Conservation (phyloP, 1,284 basidiomycete genomes). For the Stygiomarasmius scandens region DNA sequence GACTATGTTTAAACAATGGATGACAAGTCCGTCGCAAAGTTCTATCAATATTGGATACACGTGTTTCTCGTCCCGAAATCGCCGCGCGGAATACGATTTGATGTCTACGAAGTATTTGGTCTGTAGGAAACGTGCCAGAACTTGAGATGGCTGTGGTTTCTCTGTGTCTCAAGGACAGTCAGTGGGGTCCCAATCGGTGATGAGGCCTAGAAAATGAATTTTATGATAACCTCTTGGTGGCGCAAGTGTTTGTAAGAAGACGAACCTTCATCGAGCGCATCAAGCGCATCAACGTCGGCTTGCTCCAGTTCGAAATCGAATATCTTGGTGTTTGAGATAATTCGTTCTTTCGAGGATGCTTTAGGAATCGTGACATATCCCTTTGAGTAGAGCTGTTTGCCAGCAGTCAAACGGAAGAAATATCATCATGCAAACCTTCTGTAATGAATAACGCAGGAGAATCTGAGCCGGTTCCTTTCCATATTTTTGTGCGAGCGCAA, state of each 20-base stretch:
- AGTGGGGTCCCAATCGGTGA: constrained; percentile 59
- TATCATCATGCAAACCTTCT: constrained; percentile 57
- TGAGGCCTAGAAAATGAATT: constrained; percentile 40
- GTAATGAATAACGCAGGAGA: constrained; percentile 76
- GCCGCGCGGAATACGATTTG: too few relatives aligned
- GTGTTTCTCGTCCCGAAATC: too few relatives aligned
- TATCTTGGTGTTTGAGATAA: constrained; percentile 59
- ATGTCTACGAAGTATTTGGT: too few relatives aligned
- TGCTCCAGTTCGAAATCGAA: constrained; percentile 59
- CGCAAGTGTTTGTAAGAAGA: too few relatives aligned
- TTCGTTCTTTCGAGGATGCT: constrained; percentile 54
- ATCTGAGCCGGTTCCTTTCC: constrained; percentile 68
- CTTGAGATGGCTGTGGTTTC: too few relatives aligned
- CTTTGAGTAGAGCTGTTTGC: constrained; percentile 27
- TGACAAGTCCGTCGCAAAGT: too few relatives aligned
- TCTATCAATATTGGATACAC: too few relatives aligned
- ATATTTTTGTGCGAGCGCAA: constrained; percentile 50
- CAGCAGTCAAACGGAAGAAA: constrained; percentile 2
- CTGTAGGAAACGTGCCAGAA: too few relatives aligned
- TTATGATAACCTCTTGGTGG: too few relatives aligned
- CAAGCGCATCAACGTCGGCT: constrained; percentile 54
- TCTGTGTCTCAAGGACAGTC: constrained; percentile 30
- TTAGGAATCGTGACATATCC: constrained; percentile 65
- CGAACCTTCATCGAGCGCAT: constrained; percentile 58
- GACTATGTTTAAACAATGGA: too few relatives aligned